Evolutionary conservation across 1,284 basidiomycete genomes (phyloP).

Genomic region (Cystobasidium pallidum): DNA sequence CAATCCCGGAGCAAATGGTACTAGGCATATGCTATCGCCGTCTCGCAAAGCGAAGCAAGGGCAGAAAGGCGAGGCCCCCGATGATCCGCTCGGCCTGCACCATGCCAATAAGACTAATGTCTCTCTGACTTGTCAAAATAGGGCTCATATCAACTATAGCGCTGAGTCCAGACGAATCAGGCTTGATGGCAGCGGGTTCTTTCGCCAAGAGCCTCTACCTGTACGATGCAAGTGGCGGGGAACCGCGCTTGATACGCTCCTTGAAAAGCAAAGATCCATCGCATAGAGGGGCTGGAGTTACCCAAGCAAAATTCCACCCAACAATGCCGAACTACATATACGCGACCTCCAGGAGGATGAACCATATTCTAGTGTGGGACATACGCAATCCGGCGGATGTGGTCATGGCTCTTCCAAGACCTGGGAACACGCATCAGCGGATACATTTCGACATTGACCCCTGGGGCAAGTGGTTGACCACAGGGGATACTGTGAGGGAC

Average conservation of each 20-base stretch:
- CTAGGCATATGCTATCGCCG: constrained; percentile 71
- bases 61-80: constrained; percentile 68
- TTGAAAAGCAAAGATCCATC: constrained; percentile 32
- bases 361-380: constrained; percentile 74
- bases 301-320: constrained; percentile 74
- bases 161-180: constrained; percentile 70
- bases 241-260: constrained; percentile 33
- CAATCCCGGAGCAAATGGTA: constrained; percentile 68
- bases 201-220: constrained; percentile 69
- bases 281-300: constrained; percentile 60
- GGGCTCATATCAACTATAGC: constrained; percentile 82
- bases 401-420: constrained; percentile 46
- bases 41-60: constrained; percentile 79
- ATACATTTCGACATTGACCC: constrained; percentile 75
- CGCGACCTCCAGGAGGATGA: constrained; percentile 72
- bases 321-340: constrained; percentile 71
- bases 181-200: constrained; percentile 71
- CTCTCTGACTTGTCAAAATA: constrained; percentile 56
- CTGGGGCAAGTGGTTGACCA: constrained; percentile 68
- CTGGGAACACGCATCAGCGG: constrained; percentile 71
- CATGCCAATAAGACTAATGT: no score
- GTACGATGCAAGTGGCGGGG: constrained; percentile 68
- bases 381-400: constrained; percentile 61
- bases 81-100: no score
- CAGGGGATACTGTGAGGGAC: constrained; percentile 69